These are phyloP conservation scores for Limonium bicolor DNA, from an alignment of 148 eudicot species.

Conservation along the genomic window DNA sequence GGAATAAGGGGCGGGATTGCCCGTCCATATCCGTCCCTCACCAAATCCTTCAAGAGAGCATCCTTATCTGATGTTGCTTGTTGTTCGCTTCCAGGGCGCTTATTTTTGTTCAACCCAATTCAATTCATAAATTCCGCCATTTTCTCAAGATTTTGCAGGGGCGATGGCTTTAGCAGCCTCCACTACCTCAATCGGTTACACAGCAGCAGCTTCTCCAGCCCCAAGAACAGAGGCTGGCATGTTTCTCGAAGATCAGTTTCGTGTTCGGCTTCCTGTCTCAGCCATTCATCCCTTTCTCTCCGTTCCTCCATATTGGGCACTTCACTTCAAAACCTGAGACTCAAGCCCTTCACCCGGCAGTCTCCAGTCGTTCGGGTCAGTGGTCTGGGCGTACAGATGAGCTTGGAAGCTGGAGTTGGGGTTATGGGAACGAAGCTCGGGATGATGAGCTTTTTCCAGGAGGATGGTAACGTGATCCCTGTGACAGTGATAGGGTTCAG, in stretches of 20 bases:
- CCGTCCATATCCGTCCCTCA: too few relatives aligned
- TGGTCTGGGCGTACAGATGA: conserved; percentile 15
- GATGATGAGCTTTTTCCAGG: conserved; percentile 78
- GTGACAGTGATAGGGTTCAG: conserved; percentile 91
- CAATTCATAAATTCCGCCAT: too few relatives aligned
- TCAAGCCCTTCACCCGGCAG: conserved; percentile 6
- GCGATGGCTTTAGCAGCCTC: conserved; percentile 29
- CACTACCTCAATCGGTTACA: conserved; percentile 15
- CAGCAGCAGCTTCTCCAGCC: conserved; percentile 11
- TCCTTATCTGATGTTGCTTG: too few relatives aligned
- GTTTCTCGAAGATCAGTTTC: background rate
- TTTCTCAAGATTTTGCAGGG: too few relatives aligned
- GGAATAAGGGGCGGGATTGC: too few relatives aligned
- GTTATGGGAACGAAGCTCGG: conserved; percentile 88
- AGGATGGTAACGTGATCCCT: conserved; percentile 58
- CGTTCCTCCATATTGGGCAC: conserved; percentile 19
- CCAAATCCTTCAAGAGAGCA: too few relatives aligned
- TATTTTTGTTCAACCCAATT: too few relatives aligned
- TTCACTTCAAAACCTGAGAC: conserved; percentile 13
- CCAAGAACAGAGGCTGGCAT: background rate
- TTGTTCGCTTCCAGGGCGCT: too few relatives aligned
- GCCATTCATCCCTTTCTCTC: conserved; percentile 11
- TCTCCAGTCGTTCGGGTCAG: background rate
- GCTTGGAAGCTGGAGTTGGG: conserved; percentile 78
- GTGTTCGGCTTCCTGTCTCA: conserved; percentile 6